phyloP scores from a whole-genome alignment of 2,329 filamentous ascomycete genomes.

The Celoporthe dispersa region DNA sequence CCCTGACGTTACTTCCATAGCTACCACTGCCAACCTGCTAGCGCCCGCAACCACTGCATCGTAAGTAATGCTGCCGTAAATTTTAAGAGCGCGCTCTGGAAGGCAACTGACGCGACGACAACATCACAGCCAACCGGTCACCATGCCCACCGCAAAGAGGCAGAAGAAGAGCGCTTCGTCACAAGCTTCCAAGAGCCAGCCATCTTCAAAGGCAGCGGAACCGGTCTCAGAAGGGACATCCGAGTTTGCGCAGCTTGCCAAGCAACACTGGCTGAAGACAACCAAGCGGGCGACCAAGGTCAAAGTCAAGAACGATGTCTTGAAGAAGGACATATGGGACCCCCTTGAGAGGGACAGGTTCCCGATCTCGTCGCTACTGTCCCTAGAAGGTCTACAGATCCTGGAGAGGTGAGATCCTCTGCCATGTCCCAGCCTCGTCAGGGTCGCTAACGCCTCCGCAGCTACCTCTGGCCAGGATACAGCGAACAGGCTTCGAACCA shows the following conservation, averaged over 20 bases:
- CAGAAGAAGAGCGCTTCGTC: conserved; percentile 57
- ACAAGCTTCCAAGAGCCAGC: conserved; percentile 46
- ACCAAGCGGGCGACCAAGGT: conserved; percentile 64
- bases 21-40: neutral
- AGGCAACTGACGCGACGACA: conserved; percentile 24
- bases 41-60: neutral
- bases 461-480: conserved; percentile 95
- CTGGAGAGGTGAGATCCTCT: conserved; percentile 70
- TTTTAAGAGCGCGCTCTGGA: conserved; percentile 22
- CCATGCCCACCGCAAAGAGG: conserved; percentile 65
- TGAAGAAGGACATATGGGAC: conserved; percentile 91
- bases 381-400: conserved; percentile 87
- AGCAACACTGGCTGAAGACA: conserved; percentile 80
- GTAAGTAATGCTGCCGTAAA: conserved; percentile 19
- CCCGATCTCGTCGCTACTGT: conserved; percentile 73
- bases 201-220: conserved; percentile 69
- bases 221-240: conserved; percentile 65
- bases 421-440: neutral
- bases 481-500: conserved; percentile 87
- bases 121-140: conserved; percentile 26
- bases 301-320: conserved; percentile 80
- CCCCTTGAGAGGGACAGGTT: conserved; percentile 82
- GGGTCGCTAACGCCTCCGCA: conserved; percentile 43
- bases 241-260: conserved; percentile 76
- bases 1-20: conserved; percentile 11